Evolutionary conservation across 169 alveolate genomes (phyloP), one percentile per base, ranked within the genome.

Genomic region (Babesia gibsoni): DNA sequence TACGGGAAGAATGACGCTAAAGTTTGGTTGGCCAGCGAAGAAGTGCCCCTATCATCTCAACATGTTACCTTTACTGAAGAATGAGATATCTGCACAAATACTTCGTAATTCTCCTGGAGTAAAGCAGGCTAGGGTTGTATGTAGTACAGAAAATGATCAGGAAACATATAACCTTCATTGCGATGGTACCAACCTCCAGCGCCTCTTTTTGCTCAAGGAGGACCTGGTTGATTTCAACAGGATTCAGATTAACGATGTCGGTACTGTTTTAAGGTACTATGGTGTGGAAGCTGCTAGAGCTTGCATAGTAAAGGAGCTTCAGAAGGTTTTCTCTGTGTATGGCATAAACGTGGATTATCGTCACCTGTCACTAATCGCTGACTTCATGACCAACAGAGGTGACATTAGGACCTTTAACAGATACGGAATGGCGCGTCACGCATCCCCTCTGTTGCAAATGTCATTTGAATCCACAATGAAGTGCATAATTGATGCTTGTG

Each of bases 231-330:
- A 94, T 73, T 88, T 91, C 46, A 91, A 93, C 75, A 91, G 91
- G 74, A 83, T 96, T 29, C 86, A 91, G 57, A 86, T 98, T 4
- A 98, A 98, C 90, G 98, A 96, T 74, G 94, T 96, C 8, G 92
- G 90, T 32, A 91, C 98, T 5, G 94, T 95, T 20, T 78, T 93
- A 65, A 90, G 94, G 61, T 88, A 91, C 23, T 98, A 96, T 86
- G 99, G 99, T n/a, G 91, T 96, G 29, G 99, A 98, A 80, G 99
- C 99, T 12, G 99, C 98, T 0, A 81, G 99, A n/a, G 89, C 94
- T 20, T 94, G 96, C 23, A 94, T 96, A 22, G 94, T 96, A 9
- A 92, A 91, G 39, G 99, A 97, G 90, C 89, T 97, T 6, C 88
- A 91, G 43, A 90, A 90, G 63, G 99, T 97, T 18, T 97, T 97